phyloP scores from a whole-genome alignment of 2,329 filamentous ascomycete species.

The Amphichorda felina region DNA sequence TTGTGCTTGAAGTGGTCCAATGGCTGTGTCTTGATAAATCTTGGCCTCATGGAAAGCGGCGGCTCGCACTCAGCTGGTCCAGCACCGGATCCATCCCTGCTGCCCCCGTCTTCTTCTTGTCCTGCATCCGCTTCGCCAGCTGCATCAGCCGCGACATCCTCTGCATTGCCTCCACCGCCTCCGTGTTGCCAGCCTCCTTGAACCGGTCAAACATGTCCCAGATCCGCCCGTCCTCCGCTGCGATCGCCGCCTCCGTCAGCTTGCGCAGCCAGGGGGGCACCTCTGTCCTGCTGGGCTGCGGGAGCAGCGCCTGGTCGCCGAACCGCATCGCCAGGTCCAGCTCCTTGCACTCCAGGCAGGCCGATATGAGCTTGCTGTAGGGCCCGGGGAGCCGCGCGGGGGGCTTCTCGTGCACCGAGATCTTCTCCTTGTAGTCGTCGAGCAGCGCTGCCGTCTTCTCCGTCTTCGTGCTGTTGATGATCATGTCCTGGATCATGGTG shows the following conservation, averaged over 20 bases:
- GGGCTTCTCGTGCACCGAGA: conserved; percentile 7
- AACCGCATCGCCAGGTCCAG: conserved; percentile 22
- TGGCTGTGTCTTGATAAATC: too few relatives aligned
- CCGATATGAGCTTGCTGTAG: conserved; percentile 14
- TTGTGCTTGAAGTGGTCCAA: too few relatives aligned
- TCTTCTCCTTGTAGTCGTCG: conserved; percentile 15
- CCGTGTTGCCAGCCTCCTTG: not conserved
- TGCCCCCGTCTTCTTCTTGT: not conserved
- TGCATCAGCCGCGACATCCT: not conserved
- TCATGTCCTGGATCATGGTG: conserved; percentile 15
- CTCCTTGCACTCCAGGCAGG: conserved; percentile 15
- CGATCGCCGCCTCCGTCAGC: conserved; percentile 10
- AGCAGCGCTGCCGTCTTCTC: conserved; percentile 13
- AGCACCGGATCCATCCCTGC: not conserved
- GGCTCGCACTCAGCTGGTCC: too few relatives aligned
- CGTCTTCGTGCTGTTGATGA: conserved; percentile 13
- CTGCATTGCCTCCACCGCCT: not conserved
- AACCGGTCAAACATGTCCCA: conserved; percentile 10
- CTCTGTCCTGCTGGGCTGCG: not conserved
- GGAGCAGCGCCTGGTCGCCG: conserved; percentile 4
- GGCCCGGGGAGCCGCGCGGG: conserved; percentile 6
- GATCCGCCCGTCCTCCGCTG: conserved; percentile 16
- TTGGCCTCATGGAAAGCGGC: too few relatives aligned
- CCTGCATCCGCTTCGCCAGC: not conserved
- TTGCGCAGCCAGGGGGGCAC: conserved; percentile 1